Conservation (phyloP, 192 early-diverging fungal species). For the Backusella westeae region DNA sequence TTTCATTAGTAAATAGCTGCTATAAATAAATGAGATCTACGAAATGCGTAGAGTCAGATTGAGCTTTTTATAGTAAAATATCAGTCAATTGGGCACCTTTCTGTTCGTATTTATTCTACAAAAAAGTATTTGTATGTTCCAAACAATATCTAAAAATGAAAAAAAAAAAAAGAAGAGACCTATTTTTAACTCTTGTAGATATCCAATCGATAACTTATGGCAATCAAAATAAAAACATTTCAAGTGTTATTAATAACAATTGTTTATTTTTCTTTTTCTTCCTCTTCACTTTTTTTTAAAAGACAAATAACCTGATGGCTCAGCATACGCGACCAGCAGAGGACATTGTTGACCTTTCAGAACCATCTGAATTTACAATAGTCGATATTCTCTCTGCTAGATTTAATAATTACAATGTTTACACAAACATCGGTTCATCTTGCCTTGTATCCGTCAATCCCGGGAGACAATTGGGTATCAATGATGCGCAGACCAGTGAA, state of each 20-base stretch:
- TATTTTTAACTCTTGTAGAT: not conserved
- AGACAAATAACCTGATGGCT: not conserved
- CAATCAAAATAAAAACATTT: not conserved
- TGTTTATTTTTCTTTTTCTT: not conserved
- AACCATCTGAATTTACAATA: not conserved
- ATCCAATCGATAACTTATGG: not conserved
- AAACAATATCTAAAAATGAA: not conserved
- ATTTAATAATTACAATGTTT: constrained; percentile 50
- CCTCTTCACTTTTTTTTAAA: not conserved
- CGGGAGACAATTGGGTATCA: constrained; percentile 36
- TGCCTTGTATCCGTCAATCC: constrained; percentile 54
- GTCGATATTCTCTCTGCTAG: constrained; percentile 38
- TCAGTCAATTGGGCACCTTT: not conserved
- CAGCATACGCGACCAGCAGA: not conserved
- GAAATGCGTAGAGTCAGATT: not conserved
- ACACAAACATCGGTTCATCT: constrained; percentile 47
- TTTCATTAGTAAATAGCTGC: not conserved
- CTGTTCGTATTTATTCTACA: not conserved
- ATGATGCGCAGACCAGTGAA: constrained; percentile 47
- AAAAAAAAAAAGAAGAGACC: not conserved
- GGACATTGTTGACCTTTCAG: not conserved
- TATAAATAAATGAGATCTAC: constrained; percentile 3
- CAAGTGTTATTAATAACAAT: not conserved
- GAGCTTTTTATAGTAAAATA: not conserved
- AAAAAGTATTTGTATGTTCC: not conserved